Base-by-base conservation (phyloP, 257 asterid species). In the Catharanthus roseus region DNA sequence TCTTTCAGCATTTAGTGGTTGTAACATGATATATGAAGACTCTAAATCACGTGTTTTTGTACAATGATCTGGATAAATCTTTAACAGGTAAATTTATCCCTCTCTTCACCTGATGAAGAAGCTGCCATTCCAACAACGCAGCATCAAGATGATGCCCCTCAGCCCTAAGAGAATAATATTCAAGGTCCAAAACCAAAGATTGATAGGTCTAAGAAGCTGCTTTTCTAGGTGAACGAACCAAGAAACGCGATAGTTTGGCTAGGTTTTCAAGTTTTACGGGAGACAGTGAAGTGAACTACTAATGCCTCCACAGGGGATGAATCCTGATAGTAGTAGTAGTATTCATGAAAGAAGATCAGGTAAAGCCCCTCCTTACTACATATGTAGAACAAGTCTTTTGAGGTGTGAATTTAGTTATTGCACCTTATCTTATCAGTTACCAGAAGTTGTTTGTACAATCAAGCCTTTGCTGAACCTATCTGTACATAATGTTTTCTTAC, bases 41-140 rank as follows among this genome's bases (percentile, higher is more conserved):
- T 0, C 9, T 5, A 38, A 3, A 18, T 3, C 11, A 28, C 28
- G n/a, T 11, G 15, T 38, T 33, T 38, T 65, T 19, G 3, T 65
- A 28, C 21, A 56, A 56, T 56, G 36, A 13, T 65, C 55, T 74
- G 29, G 56, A 41, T 51, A 75, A n/a, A 44, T 65, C 51, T 54
- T 31, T 39, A 29, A 73, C 85, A 90, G 92, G 90, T 83, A 50
- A 75, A 67, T 73, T 28, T 79, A 10, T 18, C 80, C 1, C 11
- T 78, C 28, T 61, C 90, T 18, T 70, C 79, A 18, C 65, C 89
- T 11, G 87, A 81, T 53, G 98, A 84, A 77, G 97, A 90, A 86
- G 74, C 81, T 63, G 80, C 84, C 51, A 33, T 79, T 1, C 26
- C 67, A 3, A 21, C 41, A 23, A 5, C 28, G 38, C 75, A 56